Evolutionary conservation across 306 rosid species (phyloP), one percentile per base, ranked within the genome.

Genomic region (Oxytropis ochrocephala): DNA sequence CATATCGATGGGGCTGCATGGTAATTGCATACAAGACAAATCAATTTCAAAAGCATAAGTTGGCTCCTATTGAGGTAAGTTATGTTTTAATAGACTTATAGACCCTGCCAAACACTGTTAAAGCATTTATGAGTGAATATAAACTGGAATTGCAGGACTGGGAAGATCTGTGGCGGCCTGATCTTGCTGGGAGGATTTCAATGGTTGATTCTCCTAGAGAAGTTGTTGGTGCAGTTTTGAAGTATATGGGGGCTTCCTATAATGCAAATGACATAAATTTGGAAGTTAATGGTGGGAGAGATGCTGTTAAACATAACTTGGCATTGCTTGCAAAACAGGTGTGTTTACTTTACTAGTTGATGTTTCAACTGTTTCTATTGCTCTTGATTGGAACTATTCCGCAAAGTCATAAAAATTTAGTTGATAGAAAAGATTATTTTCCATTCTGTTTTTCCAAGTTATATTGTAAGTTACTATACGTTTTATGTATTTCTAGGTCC

Each of bases 91-190:
- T 51, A 29, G 57, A 14, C 18, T 19, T 64, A 17, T 51, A 29
- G 57, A 14, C 18, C 29, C 24, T 27, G 46, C 58, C 42, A 57
- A 30, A 59, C 35, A 35, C 14, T 62, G n/a, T 19, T 72, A 11
- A 63, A 44, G 46, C 56, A 16, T 64, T 50, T 78, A 57, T 78
- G 49, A 60, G 63, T 43, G 30, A 56, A 32, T 72, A 8, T 65
- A 42, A 78, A 75, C 74, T 72, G 48, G 65, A 52, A 50, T 68
- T 79, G 75, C 86, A 93, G 98, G 98, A 93, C 65, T 93, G 98
- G 98, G 81, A 83, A 58, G 97, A 93, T 85, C 78, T 93, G 73
- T 93, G 98, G 98, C 87, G 94, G 50, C 96, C 97, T 59, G 97
- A 90, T 80, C 91, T 93, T 75, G 84, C 80, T 6, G 97, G 97